Conservation (phyloP, 805 yeast genomes). For the Kodamaea leandrae region DNA sequence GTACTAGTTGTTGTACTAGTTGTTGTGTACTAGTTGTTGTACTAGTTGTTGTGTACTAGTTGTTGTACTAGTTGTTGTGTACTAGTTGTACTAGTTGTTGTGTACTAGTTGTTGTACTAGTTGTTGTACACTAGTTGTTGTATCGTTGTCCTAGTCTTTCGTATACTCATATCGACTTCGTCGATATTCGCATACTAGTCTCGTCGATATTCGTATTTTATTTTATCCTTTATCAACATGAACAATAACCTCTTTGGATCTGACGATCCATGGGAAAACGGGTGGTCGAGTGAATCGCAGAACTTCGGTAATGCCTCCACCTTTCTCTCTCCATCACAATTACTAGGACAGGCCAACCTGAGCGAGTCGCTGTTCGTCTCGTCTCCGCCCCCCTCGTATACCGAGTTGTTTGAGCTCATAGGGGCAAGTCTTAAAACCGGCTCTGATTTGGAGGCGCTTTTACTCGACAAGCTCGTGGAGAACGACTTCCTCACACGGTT, state of each 20-base stretch:
- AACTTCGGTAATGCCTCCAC: conserved; percentile 13
- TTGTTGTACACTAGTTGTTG: no score
- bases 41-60: no score
- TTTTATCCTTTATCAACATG: conserved; percentile 6
- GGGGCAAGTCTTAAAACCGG: conserved; percentile 19
- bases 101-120: no score
- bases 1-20: no score
- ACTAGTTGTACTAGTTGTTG: no score
- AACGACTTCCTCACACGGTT: conserved; percentile 24
- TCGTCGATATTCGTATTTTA: neutral
- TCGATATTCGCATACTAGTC: no score
- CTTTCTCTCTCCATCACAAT: conserved; percentile 28
- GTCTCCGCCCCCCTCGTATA: conserved; percentile 28
- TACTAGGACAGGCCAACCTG: conserved; percentile 7
- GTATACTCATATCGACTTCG: no score
- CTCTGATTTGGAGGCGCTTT: conserved; percentile 27
- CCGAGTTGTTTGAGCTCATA: conserved; percentile 19
- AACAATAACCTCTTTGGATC: conserved; percentile 17
- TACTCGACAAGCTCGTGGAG: conserved; percentile 29
- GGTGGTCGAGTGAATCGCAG: conserved; percentile 24
- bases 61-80: no score
- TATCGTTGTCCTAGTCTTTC: neutral
- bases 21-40: no score
- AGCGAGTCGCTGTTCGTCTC: no score
- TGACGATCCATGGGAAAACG: conserved; percentile 41